These are phyloP conservation scores for Rhizopogon parksii DNA, from an alignment of 1,284 basidiomycete genomes.

Conservation along the genomic window DNA sequence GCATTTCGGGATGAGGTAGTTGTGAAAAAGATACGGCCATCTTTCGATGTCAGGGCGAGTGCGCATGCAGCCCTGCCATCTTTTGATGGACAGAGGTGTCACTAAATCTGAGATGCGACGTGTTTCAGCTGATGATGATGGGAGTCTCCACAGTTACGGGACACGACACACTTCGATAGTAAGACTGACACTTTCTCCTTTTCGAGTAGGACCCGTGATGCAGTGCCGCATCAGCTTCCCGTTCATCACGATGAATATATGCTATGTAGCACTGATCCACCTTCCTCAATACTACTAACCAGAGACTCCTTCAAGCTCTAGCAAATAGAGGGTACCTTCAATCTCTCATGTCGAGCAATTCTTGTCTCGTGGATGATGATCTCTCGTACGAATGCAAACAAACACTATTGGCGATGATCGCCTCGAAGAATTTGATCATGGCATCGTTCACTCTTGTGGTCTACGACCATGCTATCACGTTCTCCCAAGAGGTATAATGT, in stretches of 20 bases:
- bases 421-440: background rate
- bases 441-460: constrained; percentile 16
- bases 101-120: background rate
- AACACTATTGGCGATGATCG: background rate
- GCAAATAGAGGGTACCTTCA: background rate
- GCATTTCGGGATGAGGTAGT: too few relatives aligned
- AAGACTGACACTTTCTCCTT: background rate
- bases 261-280: background rate
- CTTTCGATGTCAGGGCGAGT: too few relatives aligned
- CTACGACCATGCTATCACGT: constrained; percentile 17
- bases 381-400: background rate
- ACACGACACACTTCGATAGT: too few relatives aligned
- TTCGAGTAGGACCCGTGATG: background rate
- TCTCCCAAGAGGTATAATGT: constrained; percentile 13
- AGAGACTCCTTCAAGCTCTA: background rate
- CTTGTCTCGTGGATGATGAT: background rate
- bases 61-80: too few relatives aligned
- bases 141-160: background rate
- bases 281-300: background rate
- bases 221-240: background rate
- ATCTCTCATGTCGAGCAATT: background rate
- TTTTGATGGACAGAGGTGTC: too few relatives aligned
- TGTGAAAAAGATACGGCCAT: too few relatives aligned
- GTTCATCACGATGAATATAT: background rate
- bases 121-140: background rate